A percentile compares a stretch with the other conserved stretches of the same genome.
Evolutionary conservation across 129 eudicot genomes (phyloP).

Genomic region (Lactuca sativa): DNA sequence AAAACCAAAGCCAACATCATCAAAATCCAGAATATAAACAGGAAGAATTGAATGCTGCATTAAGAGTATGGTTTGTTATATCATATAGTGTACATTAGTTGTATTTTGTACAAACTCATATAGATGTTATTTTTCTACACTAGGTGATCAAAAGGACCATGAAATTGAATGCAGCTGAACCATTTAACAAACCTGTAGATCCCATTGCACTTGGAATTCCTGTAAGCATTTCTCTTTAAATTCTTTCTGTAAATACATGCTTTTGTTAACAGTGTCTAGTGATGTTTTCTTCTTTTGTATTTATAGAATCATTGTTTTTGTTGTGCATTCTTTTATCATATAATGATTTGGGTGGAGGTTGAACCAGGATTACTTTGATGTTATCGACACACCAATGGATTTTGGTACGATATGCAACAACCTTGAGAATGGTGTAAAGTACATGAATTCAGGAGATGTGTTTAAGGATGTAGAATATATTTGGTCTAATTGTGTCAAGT

Average conservation of each 20-base stretch:
- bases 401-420: slow-evolving; percentile 75
- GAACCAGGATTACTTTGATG: slow-evolving; percentile 81
- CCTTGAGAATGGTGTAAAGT: slow-evolving; percentile 73
- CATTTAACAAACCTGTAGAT: slow-evolving; percentile 66
- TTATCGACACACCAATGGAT: slow-evolving; percentile 88
- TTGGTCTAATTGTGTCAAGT: slow-evolving; percentile 72
- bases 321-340: slow-evolving; percentile 1
- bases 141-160: slow-evolving; percentile 74
- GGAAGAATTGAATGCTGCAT: slow-evolving; percentile 55
- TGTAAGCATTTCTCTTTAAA: slow-evolving; percentile 34
- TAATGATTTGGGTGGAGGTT: slow-evolving; percentile 12
- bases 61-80: slow-evolving; percentile 45
- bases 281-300: background rate
- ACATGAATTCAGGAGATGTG: slow-evolving; percentile 73
- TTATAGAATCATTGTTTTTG: background rate
- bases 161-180: slow-evolving; percentile 81
- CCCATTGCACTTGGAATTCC: slow-evolving; percentile 72
- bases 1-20: slow-evolving; percentile 25
- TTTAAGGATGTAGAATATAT: slow-evolving; percentile 70
- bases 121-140: background rate
- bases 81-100: background rate
- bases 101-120: background rate
- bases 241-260: background rate
- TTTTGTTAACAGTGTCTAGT: slow-evolving; percentile 5
- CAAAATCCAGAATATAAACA: slow-evolving; percentile 42